Percentiles rank a stretch among this genome's conserved stretches.
These are phyloP conservation scores for Entophlyctis luteolus DNA, from an alignment of 192 early-diverging fungal genomes.

Conservation along the genomic window DNA sequence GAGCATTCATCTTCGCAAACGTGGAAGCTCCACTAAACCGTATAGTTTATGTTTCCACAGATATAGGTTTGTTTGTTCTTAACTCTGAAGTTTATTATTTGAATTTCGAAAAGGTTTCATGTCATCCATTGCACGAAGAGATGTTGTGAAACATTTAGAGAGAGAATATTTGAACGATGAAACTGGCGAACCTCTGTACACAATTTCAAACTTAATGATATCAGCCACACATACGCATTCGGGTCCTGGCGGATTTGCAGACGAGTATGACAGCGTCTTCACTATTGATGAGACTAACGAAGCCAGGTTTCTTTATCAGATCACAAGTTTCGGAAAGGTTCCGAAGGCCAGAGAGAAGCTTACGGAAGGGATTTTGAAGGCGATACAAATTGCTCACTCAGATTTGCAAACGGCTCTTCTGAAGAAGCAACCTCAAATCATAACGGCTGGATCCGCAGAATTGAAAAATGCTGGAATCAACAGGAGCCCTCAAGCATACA, in stretches of 20 bases:
- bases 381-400: conserved; percentile 38
- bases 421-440: not conserved
- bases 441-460: conserved; percentile 18
- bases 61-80: conserved; percentile 26
- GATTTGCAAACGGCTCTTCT: conserved; percentile 22
- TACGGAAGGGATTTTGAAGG: conserved; percentile 31
- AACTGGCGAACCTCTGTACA: conserved; percentile 31
- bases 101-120: not conserved
- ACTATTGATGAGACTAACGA: not conserved
- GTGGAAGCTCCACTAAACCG: conserved; percentile 14
- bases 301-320: conserved; percentile 19
- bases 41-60: conserved; percentile 39
- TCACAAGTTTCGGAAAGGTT: conserved; percentile 24
- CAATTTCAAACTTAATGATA: conserved; percentile 43
- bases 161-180: conserved; percentile 1
- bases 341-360: conserved; percentile 36
- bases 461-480: conserved; percentile 39
- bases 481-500: conserved; percentile 37
- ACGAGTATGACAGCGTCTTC: conserved; percentile 31
- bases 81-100: conserved; percentile 13
- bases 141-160: not conserved
- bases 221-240: conserved; percentile 50
- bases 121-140: conserved; percentile 2
- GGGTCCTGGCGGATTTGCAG: conserved; percentile 39
- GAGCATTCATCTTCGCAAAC: conserved; percentile 41